Evolutionary conservation across 2,329 filamentous ascomycete species (phyloP), one percentile per base, ranked within the genome.

Genomic region (Penicillium paneum): DNA sequence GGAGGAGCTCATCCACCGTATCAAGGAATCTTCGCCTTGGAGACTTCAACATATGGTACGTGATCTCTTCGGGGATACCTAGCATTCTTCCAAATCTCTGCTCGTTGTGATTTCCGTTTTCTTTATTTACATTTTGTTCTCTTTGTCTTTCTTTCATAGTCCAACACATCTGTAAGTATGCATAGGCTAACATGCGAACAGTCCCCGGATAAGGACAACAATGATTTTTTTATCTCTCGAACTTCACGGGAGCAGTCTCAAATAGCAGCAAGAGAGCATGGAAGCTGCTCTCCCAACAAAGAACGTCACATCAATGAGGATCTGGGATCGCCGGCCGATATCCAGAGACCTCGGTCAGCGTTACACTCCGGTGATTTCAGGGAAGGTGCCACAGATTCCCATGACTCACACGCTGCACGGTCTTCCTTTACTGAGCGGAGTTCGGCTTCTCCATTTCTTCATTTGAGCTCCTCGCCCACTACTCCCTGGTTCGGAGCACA

Each of bases 11-110:
- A 97, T 97, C 54, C 84, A 91, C 72, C 83, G 87, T 60, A 81
- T 97, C 62, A 97, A 97, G 76, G 86, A 91, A 73, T 88, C 84
- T 66, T 87, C 89, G 35, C 83, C 84, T 5, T 94, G 90, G 90
- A 78, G 86, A 36, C 82, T 85, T 28, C 84, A 80, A 68, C 81
- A 81, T 65, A 81, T 83, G 78, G 87, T 81, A 70, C 66, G 74
- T 72, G 47, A 49, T 19, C 1, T 11, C 3, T 34, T 10, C 7
- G 34, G 56, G 28, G 24, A 32, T 29, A 13, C 28, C 21, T 17
- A 8, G 10, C 17, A 26, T 3, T 12, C n/a, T 32, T 32, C 17
- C 21, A 15, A 31, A 21, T 26, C 40, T 38, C 12, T 39, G 7
- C 36, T 39, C 8, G 36, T 3, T 32, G 31, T 7, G 17, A 17